Evolutionary conservation across 1,139 yeast genomes (phyloP), one percentile per base, ranked within the genome.

Genomic region (Suhomyces panamericanus): DNA sequence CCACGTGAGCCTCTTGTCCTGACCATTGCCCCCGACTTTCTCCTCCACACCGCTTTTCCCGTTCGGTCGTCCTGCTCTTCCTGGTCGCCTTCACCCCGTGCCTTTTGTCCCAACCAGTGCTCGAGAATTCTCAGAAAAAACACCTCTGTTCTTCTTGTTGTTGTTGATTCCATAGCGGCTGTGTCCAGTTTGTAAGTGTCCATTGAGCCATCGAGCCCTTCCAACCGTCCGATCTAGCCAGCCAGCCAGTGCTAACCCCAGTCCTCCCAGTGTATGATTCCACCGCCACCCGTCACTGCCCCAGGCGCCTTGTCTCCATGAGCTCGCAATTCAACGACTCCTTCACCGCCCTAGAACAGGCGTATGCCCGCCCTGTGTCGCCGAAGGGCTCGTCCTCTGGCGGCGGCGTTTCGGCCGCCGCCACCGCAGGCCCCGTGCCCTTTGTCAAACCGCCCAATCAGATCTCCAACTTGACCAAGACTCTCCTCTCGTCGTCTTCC

Each of bases 381-480:
- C 48, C 48, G 44, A 39, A 29, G 22, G 30, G 20, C 16, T 14
- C 31, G 10, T 14, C 35, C 11, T 12, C 33, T 16, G 37, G 33
- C 14, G 9, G 29, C 32, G 16, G n/a, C 9, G 17, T 35, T 13
- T 12, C 46, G n/a, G 36, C 35, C 13, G 34, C 29, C 16, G 27
- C 28, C 7, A 24, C 28, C 20, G 27, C 44, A 5, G 47, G 38
- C 6, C 43, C 47, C 2, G 45, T 41, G 5, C 42, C 48, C 12
- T 41, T 41, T 17, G 43, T 33, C 26, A 40, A 49, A 24, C 44
- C 45, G 5, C 48, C 49, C 32, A 32, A 32, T 34, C 48, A 49
- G 40, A 59, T 68, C 29, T 72, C 77, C 32, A 73, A 73, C 52
- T 57, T 73, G 44, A 73, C 78, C 39, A 69, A 63, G 47, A 72